Evolutionary conservation across 2,329 filamentous ascomycete species (phyloP), one percentile per base, ranked within the genome.

Genomic region (Ceratocystis lukuohia): DNA sequence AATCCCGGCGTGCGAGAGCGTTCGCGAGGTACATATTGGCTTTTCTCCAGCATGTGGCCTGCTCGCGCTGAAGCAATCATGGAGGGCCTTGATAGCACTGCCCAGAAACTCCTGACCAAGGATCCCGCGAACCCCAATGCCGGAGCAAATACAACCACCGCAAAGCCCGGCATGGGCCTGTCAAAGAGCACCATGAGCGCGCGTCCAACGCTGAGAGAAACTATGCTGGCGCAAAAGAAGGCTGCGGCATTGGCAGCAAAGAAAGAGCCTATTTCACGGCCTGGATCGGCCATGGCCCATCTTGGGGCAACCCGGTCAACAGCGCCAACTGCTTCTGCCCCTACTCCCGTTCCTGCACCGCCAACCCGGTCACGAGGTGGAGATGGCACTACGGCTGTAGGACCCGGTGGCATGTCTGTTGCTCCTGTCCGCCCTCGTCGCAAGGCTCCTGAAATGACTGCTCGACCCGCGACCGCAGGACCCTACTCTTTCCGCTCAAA

Each of bases 1-100:
- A 96, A 97, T 72, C 91, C 92, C 6, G 88, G 87, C 37, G 93
- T 97, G 59, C 85, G 94, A 71, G 91, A 96, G 75, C 87, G 85
- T 69, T 93, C 89, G 80, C 85, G 94, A 71, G 82, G 84, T 46
- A 89, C 91, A 0, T 99, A 89, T 75, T 99, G 94, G 94, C 79
- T 80, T 0, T 96, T 92, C 74, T 84, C 86, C 68, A 79, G 79
- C 44, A 80, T 90, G 20, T 97, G 91, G 89, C 87, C 88, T 1
- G 81, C 86, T 22, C 85, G 82, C 72, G 91, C 91, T 48, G 87
- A 93, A 72, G 78, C 78, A 4, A 90, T 97, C 71, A 88, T 96
- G 80, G 83, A 84, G 50, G 82, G 81, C 15, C 80, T 97, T 12
- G 92, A 96, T 68, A 74, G 83, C 6, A 91, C 91, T 17, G 88